Conservation (phyloP, 768 basidiomycete species). For the Lentinula sp. region DNA sequence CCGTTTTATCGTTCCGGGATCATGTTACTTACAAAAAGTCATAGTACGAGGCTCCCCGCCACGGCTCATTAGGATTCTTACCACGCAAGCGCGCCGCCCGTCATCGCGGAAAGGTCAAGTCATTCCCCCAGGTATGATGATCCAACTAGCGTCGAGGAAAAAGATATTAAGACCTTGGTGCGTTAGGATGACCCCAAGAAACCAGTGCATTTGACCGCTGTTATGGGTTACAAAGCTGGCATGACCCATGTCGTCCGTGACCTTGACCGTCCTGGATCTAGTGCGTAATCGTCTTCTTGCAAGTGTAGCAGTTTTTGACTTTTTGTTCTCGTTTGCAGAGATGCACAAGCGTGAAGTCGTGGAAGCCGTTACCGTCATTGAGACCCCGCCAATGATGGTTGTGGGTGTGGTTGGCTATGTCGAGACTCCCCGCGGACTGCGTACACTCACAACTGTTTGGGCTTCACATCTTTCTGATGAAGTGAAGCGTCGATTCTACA, state of each 20-base stretch:
- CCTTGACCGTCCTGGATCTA: constrained; percentile 98
- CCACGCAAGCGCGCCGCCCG: constrained; percentile 95
- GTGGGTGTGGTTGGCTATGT: constrained; percentile 99
- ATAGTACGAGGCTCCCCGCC: constrained; percentile 97
- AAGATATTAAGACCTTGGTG: not conserved
- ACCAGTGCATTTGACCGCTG: constrained; percentile 95
- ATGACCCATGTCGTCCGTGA: constrained; percentile 99
- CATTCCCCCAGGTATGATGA: constrained; percentile 87
- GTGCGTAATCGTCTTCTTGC: constrained; percentile 44
- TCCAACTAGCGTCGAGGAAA: not conserved
- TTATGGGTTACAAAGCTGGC: constrained; percentile 99
- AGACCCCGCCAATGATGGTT: constrained; percentile 94
- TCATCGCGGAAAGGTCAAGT: constrained; percentile 98
- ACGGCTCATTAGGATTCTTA: constrained; percentile 96
- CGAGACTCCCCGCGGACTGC: constrained; percentile 98
- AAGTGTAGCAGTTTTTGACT: not conserved
- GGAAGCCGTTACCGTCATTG: constrained; percentile 93
- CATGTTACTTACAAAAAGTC: not conserved
- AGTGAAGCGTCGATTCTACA: constrained; percentile 98
- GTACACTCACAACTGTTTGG: constrained; percentile 98
- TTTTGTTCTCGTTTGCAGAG: constrained; percentile 44
- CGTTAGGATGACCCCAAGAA: constrained; percentile 97
- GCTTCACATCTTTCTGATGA: constrained; percentile 97
- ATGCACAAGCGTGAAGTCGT: constrained; percentile 99
- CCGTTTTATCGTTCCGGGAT: constrained; percentile 4